Evolutionary conservation across 2,329 filamentous ascomycete genomes (phyloP), one percentile per base, ranked within the genome.

Genomic region (Aureobasidium sp.): DNA sequence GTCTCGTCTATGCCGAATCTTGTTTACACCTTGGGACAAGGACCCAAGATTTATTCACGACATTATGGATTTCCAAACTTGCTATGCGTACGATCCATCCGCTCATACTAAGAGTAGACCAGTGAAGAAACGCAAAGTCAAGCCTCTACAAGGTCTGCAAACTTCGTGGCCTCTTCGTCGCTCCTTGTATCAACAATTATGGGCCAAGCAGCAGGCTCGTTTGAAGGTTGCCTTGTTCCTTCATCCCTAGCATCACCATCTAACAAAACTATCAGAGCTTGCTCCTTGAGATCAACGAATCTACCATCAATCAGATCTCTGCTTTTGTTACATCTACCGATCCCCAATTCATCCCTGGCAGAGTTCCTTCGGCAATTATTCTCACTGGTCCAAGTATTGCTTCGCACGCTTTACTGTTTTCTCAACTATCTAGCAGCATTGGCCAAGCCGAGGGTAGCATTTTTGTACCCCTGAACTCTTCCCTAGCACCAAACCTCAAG

Each of bases 341-440:
- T 29, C 44, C 47, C 29, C 29, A 56, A 17, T 39, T n/a, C 20
- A 48, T 23, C 17, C 50, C 71, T 44, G 75, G 77, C 52, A 83
- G 82, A 70, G 82, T 90, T 42, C 85, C 87, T 0, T 83, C 87
- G 8, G 87, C 84, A 2, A 87, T 93, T 67, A 85, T 93, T 67
- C 82, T 90, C 63, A 89, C 88, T 9, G 90, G 90, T 0, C 88
- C 90, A 8, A 91, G 90, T 66, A 87, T 91, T 67, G 86, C 88
- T 39, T 88, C 87, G 1, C 88, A 91, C 71, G 83, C 85, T 46
- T 78, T 88, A 13, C 79, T 92, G n/a, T 91, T 91, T 67, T 79
- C 84, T 63, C 87, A 90, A 71, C 76, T 92, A 12, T 81, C 83
- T 13, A 65, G 70, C 62, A 70, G 69, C 34, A 75, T 77, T 62